Conservation (phyloP, 2,329 filamentous ascomycete species). For the Colletotrichum sp. region DNA sequence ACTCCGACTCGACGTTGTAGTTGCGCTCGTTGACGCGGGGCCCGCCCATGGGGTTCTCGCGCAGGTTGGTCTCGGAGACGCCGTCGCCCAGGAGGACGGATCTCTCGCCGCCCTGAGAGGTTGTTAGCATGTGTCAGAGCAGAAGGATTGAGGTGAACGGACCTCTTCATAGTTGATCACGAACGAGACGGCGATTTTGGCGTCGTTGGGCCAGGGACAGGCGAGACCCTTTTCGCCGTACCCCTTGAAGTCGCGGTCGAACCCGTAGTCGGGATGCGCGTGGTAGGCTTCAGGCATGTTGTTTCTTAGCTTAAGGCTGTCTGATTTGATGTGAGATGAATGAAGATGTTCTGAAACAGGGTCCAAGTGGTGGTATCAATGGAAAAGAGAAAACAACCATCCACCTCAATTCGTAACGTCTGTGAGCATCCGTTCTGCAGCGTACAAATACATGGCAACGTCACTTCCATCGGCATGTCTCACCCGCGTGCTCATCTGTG, state of each 20-base stretch:
- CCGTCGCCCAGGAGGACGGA: conserved; percentile 42
- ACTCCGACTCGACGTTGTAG: conserved; percentile 54
- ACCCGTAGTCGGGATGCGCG: conserved; percentile 33
- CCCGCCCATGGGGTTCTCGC: conserved; percentile 41
- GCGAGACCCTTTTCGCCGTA: conserved; percentile 43
- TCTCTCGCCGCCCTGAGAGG: conserved; percentile 36
- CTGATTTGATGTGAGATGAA: not conserved
- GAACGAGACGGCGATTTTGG: conserved; percentile 49
- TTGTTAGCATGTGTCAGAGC: not conserved
- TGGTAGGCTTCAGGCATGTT: conserved; percentile 31
- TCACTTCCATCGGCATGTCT: not conserved
- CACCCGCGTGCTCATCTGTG: not conserved
- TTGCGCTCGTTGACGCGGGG: conserved; percentile 45
- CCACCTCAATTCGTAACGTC: not conserved
- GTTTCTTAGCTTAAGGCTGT: not conserved
- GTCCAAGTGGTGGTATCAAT: not conserved
- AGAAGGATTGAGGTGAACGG: too few relatives aligned
- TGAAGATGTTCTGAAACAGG: not conserved
- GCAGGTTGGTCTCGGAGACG: conserved; percentile 39
- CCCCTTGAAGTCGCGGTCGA: conserved; percentile 38
- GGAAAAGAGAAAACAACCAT: not conserved
- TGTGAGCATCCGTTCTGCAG: not conserved
- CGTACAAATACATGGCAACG: not conserved
- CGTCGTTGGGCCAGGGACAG: conserved; percentile 42
- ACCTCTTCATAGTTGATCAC: conserved; percentile 52